Conservation (phyloP, 164 flowering plant species). For the Umbilicus rupestris region DNA sequence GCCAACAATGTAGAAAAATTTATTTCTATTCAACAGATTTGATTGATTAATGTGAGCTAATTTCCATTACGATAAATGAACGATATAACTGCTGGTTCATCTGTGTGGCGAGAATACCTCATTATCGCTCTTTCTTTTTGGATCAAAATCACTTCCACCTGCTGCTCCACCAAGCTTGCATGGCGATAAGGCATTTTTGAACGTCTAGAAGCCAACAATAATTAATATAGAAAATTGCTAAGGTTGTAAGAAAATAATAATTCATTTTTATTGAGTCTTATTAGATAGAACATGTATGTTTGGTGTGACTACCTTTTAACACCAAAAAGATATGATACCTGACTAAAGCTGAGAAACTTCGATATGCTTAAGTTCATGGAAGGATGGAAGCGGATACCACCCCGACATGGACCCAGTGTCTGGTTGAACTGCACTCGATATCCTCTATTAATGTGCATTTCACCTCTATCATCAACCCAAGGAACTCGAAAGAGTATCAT, state of each 20-base stretch:
- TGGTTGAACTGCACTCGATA: slow-evolving; percentile 88
- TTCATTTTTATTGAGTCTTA: background rate
- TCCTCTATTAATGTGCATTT: slow-evolving; percentile 88
- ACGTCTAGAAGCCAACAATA: slow-evolving; percentile 38
- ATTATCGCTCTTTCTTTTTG: slow-evolving; percentile 89
- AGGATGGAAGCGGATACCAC: slow-evolving; percentile 89
- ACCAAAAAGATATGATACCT: slow-evolving; percentile 41
- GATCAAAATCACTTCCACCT: slow-evolving; percentile 99
- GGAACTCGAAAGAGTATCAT: slow-evolving; percentile 87
- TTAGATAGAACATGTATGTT: background rate
- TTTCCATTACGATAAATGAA: background rate
- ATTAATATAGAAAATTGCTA: background rate
- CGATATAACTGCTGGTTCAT: background rate
- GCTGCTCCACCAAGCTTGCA: slow-evolving; percentile 93
- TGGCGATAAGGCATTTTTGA: slow-evolving; percentile 92
- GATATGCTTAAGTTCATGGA: slow-evolving; percentile 81
- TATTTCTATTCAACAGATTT: background rate
- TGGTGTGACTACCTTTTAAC: background rate
- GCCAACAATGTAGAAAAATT: slow-evolving; percentile 19
- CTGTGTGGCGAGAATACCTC: slow-evolving; percentile 42
- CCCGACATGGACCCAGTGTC: slow-evolving; percentile 93
- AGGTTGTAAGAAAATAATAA: background rate
- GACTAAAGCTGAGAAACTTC: slow-evolving; percentile 89
- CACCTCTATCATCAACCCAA: slow-evolving; percentile 97
- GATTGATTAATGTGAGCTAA: background rate